Percentiles rank a stretch among this genome's conserved stretches.
These are phyloP conservation scores for Sporothrix curviconia DNA, from an alignment of 2,329 filamentous ascomycete species.

Conservation along the genomic window DNA sequence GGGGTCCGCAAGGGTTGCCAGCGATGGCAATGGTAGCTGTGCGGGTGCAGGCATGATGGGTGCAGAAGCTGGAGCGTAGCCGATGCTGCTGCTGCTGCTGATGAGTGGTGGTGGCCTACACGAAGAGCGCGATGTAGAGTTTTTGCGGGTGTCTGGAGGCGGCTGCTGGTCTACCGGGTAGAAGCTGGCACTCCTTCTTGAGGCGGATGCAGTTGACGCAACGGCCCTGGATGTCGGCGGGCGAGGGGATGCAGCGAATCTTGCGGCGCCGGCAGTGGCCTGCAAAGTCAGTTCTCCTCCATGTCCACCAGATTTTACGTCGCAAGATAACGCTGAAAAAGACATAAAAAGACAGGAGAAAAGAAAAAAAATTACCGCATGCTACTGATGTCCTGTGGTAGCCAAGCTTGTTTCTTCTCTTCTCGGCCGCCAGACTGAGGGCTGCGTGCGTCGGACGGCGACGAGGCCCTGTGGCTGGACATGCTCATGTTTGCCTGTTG, in stretches of 20 bases:
- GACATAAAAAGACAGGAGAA: no score
- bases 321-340: no score
- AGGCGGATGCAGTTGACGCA: conserved; percentile 90
- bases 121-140: conserved; percentile 34
- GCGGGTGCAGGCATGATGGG: not conserved
- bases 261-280: conserved; percentile 89
- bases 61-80: conserved; percentile 39
- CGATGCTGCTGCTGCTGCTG: conserved; percentile 29
- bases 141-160: conserved; percentile 41
- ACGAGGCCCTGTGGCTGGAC: conserved; percentile 18
- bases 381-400: conserved; percentile 94
- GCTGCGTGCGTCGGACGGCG: conserved; percentile 28
- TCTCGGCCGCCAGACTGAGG: conserved; percentile 39
- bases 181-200: conserved; percentile 92
- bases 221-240: conserved; percentile 64
- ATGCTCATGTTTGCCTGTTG: conserved; percentile 21
- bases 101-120: conserved; percentile 23
- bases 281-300: conserved; percentile 32
- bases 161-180: conserved; percentile 77
- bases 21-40: not conserved
- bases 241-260: conserved; percentile 78
- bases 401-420: conserved; percentile 78
- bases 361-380: conserved; percentile 79
- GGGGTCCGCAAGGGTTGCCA: conserved; percentile 23
- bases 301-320: no score